These are phyloP conservation scores for Agaricus blazei DNA, from an alignment of 768 basidiomycete species.

Conservation along the genomic window DNA sequence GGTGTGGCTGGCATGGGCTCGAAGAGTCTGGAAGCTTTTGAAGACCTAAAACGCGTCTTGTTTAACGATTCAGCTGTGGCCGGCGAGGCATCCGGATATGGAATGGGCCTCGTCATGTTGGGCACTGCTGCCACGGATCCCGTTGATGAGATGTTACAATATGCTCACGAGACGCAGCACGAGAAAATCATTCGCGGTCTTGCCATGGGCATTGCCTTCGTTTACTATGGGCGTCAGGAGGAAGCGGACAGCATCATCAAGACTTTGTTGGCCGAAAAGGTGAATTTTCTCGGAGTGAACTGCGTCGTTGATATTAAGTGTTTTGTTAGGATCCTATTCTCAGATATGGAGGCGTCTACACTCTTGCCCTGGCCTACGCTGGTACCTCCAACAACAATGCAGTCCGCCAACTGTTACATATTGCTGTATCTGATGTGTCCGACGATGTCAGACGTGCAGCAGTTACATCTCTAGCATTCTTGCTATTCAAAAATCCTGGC, in stretches of 20 bases:
- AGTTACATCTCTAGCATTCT: conserved; percentile 91
- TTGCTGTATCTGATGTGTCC: conserved; percentile 96
- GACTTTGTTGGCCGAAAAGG: conserved; percentile 80
- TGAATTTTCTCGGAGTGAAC: conserved; percentile 22
- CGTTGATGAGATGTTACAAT: conserved; percentile 92
- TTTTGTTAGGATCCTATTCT: conserved; percentile 81
- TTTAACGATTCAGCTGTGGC: conserved; percentile 95
- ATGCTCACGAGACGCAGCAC: conserved; percentile 96
- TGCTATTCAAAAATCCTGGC: conserved; percentile 93
- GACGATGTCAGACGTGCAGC: conserved; percentile 97
- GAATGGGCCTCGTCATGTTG: conserved; percentile 98
- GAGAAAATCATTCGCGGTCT: conserved; percentile 99
- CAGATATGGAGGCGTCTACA: conserved; percentile 97
- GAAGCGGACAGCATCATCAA: conserved; percentile 85
- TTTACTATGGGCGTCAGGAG: conserved; percentile 91
- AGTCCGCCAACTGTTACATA: conserved; percentile 85
- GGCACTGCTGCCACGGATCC: conserved; percentile 80
- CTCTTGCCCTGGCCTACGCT: conserved; percentile 92
- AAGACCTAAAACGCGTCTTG: conserved; percentile 82
- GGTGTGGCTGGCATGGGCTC: conserved; percentile 95
- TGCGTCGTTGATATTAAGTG: conserved; percentile 4
- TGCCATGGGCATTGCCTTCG: conserved; percentile 87
- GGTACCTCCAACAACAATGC: conserved; percentile 95
- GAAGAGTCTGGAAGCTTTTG: conserved; percentile 84
- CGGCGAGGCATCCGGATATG: conserved; percentile 93